These are phyloP conservation scores for Eragrostis curvula DNA, from an alignment of 176 grass and related monocot species.

Conservation along the genomic window DNA sequence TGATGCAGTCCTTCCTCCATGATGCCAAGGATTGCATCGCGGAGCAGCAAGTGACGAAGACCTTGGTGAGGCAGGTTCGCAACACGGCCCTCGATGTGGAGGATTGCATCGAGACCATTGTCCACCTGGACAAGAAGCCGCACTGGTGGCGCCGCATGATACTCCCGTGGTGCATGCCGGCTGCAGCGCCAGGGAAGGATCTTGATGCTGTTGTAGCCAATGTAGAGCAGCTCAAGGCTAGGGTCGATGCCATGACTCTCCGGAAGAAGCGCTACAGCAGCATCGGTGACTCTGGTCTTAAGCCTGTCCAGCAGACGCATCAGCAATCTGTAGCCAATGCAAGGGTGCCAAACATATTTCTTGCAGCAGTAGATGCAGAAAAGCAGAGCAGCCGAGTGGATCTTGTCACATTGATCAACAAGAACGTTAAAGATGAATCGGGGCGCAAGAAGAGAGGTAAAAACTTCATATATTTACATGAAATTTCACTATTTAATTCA, in stretches of 20 bases:
- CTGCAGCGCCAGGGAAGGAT: neutral
- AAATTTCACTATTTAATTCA: no score
- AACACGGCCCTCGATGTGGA: neutral
- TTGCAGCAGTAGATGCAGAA: neutral
- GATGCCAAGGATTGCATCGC: neutral
- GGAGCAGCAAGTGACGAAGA: neutral
- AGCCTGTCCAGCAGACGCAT: no score
- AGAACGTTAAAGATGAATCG: no score
- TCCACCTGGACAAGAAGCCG: neutral
- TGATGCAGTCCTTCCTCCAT: slow-evolving; percentile 1
- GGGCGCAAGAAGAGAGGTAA: no score
- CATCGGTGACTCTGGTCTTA: neutral
- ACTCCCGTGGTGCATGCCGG: neutral
- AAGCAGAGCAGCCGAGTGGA: neutral
- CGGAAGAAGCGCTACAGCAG: slow-evolving; percentile 12
- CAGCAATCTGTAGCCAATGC: neutral
- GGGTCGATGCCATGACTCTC: slow-evolving; percentile 11
- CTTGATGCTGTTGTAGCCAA: slow-evolving; percentile 11
- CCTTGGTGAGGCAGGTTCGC: neutral
- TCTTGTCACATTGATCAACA: no score
- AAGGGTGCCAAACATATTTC: neutral
- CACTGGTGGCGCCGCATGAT: slow-evolving; percentile 12
- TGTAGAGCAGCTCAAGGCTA: slow-evolving; percentile 19
- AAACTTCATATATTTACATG: no score
- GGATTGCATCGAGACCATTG: neutral